Evolutionary conservation across 1,139 yeast genomes (phyloP).

Genomic region (Blastobotrys buckinghamii): DNA sequence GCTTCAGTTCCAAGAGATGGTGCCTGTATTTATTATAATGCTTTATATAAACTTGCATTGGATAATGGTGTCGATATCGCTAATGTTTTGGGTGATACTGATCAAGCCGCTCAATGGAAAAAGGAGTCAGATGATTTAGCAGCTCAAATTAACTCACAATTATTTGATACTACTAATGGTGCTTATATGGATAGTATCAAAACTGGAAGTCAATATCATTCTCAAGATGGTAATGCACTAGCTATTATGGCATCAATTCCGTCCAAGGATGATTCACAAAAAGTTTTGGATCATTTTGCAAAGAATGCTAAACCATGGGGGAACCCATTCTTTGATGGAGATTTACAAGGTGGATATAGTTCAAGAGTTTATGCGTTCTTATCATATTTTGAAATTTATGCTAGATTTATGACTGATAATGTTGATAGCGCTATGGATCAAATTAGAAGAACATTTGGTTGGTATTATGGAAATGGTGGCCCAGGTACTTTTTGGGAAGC

Average conservation of each 20-base stretch:
- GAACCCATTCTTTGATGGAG: conserved; percentile 1
- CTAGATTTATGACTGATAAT: not conserved
- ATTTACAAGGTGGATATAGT: not conserved
- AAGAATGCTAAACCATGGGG: not conserved
- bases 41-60: not conserved
- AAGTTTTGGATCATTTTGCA: not conserved
- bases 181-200: not conserved
- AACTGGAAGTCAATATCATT: not conserved
- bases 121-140: not conserved
- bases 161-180: not conserved
- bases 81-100: not conserved
- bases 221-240: conserved; percentile 1
- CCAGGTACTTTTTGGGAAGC: conserved; percentile 4
- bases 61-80: not conserved
- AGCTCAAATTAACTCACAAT: not conserved
- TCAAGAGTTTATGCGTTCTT: not conserved
- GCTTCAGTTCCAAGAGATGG: conserved; percentile 1
- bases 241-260: not conserved
- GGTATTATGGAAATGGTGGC: not conserved
- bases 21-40: not conserved
- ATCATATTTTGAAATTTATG: not conserved
- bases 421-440: not conserved
- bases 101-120: not conserved
- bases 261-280: not conserved
- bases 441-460: not conserved